These are phyloP conservation scores for Cryptosporidium ubiquitum DNA, from an alignment of 169 alveolate species.

Conservation along the genomic window DNA sequence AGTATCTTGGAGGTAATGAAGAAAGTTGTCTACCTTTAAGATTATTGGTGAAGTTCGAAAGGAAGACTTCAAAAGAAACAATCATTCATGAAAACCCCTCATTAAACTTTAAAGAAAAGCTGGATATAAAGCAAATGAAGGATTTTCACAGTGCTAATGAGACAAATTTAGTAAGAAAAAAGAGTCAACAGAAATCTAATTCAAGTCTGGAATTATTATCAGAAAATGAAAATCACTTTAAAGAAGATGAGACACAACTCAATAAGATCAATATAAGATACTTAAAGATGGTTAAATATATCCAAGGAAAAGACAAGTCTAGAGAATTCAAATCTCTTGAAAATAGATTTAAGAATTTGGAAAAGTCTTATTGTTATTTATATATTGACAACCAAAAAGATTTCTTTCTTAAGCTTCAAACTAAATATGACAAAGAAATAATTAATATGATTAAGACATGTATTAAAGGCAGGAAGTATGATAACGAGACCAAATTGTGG, in stretches of 20 bases:
- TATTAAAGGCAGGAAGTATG: constrained; percentile 54
- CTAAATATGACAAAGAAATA: constrained; percentile 29
- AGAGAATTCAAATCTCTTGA: constrained; percentile 7
- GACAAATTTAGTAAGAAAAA: not conserved
- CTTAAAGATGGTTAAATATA: constrained; percentile 47
- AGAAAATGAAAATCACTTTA: not conserved
- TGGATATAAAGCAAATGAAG: not conserved
- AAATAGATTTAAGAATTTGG: not conserved
- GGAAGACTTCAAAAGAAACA: not conserved
- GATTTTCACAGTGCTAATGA: not conserved
- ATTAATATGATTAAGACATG: constrained; percentile 35
- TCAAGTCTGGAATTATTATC: not conserved
- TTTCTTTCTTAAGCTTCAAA: constrained; percentile 29
- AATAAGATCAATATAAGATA: not conserved
- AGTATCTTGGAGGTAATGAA: constrained; percentile 65
- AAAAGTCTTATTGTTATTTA: not conserved
- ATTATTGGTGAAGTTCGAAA: constrained; percentile 38
- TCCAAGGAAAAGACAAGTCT: not conserved
- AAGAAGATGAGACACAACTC: not conserved
- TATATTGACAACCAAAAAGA: constrained; percentile 27
- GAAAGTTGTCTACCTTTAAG: constrained; percentile 60
- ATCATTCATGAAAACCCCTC: not conserved
- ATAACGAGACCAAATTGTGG: constrained; percentile 21
- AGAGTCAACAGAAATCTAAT: not conserved
- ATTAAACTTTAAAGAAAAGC: not conserved